Percentiles rank a stretch among this genome's conserved stretches.
phyloP scores from a whole-genome alignment of 345 rosid species.

The Eutrema heterophyllum region DNA sequence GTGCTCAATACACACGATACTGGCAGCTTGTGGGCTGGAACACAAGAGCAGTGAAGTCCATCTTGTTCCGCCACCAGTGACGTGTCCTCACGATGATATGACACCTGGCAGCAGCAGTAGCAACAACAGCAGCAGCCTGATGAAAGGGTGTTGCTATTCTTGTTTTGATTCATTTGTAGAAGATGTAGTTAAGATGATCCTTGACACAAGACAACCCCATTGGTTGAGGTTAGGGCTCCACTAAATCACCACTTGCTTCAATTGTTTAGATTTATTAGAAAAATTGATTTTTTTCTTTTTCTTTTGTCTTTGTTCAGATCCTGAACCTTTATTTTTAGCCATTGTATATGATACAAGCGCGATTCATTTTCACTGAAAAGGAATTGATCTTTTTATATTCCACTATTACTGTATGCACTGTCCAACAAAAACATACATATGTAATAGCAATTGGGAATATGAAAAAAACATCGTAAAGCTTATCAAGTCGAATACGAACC shows the following conservation, averaged over 20 bases:
- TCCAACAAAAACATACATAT: background rate
- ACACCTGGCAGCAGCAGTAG: slow-evolving; percentile 41
- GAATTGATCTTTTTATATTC: background rate
- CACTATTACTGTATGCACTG: background rate
- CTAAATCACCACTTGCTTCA: slow-evolving; percentile 19
- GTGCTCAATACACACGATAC: slow-evolving; percentile 66
- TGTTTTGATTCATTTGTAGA: slow-evolving; percentile 85
- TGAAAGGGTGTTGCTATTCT: slow-evolving; percentile 73
- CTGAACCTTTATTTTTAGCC: slow-evolving; percentile 10
- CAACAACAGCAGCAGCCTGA: slow-evolving; percentile 38
- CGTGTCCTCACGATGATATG: slow-evolving; percentile 51
- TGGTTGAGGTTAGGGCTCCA: slow-evolving; percentile 89
- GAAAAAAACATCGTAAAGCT: background rate
- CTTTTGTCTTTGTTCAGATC: background rate
- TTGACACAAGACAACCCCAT: slow-evolving; percentile 64
- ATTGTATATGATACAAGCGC: slow-evolving; percentile 18
- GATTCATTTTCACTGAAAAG: background rate
- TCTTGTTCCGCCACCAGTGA: slow-evolving; percentile 43
- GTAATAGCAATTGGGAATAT: background rate
- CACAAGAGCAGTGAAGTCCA: slow-evolving; percentile 64
- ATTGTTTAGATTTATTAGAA: slow-evolving; percentile 18
- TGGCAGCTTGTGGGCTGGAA: slow-evolving; percentile 86
- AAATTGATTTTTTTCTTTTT: background rate
- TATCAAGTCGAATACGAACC: background rate
- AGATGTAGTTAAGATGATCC: slow-evolving; percentile 73